A percentile compares a stretch with the other conserved stretches of the same genome.
Conservation (phyloP, 306 rosid species). For the Lagenaria siceraria region DNA sequence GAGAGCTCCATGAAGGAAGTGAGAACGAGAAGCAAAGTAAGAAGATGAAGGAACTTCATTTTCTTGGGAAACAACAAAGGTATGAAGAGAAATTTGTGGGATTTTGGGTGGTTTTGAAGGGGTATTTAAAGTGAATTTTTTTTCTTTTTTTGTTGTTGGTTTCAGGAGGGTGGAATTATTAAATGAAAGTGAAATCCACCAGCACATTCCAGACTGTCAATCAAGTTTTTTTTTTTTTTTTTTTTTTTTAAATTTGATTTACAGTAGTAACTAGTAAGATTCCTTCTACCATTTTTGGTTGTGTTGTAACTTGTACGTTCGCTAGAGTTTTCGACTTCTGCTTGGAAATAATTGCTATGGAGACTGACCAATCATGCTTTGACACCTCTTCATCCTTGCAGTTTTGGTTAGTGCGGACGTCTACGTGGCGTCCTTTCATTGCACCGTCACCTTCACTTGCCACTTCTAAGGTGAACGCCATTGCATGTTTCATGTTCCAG, state of each 20-base stretch:
- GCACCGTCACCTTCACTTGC: background rate
- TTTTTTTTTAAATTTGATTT: too few species aligned
- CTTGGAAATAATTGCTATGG: background rate
- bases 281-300: background rate
- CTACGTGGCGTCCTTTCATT: background rate
- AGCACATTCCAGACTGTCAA: slow-evolving; percentile 6
- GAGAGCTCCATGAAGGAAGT: slow-evolving; percentile 37
- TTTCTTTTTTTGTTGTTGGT: background rate
- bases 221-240: too few species aligned
- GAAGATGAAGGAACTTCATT: slow-evolving; percentile 35
- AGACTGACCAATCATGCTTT: background rate
- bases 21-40: slow-evolving; percentile 33
- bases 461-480: background rate
- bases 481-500: background rate
- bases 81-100: background rate
- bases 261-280: background rate
- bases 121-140: background rate
- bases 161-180: background rate
- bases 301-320: background rate
- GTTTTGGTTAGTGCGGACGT: background rate
- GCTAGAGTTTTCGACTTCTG: background rate
- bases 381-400: background rate
- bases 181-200: background rate
- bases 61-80: background rate
- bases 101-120: background rate